Evolutionary conservation across 257 asterid species (phyloP).

Genomic region (Petunia secreta): DNA sequence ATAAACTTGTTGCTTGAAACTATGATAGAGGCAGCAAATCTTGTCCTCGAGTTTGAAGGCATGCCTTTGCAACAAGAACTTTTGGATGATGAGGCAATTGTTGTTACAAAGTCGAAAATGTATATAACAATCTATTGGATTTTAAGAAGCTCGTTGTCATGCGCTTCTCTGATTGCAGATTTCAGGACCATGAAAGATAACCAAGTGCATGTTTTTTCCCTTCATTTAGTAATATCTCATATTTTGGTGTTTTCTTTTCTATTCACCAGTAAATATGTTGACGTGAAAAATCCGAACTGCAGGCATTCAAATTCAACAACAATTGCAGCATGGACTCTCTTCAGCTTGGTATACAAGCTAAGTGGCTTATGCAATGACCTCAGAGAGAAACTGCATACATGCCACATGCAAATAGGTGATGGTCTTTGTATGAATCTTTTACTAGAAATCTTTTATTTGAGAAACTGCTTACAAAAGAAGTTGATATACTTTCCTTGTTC

Average conservation of each 20-base stretch:
- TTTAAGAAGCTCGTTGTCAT: conserved; percentile 57
- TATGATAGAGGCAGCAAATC: conserved; percentile 53
- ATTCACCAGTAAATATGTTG: conserved; percentile 20
- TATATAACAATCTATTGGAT: conserved; percentile 69
- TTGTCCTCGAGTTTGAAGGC: conserved; percentile 49
- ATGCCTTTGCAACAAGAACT: conserved; percentile 51
- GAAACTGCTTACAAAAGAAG: conserved; percentile 18
- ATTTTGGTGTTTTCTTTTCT: background rate
- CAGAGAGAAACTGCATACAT: conserved; percentile 37
- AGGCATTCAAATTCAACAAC: conserved; percentile 50
- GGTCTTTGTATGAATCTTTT: background rate
- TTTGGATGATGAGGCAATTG: conserved; percentile 42
- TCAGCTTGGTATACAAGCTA: conserved; percentile 52
- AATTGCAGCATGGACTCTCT: conserved; percentile 56
- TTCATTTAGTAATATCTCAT: conserved; percentile 30
- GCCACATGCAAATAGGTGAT: conserved; percentile 64
- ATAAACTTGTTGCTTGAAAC: conserved; percentile 49
- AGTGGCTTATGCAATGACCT: conserved; percentile 47
- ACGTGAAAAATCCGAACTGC: conserved; percentile 32
- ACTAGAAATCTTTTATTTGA: background rate
- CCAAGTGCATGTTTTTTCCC: conserved; percentile 87
- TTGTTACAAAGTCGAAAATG: conserved; percentile 45
- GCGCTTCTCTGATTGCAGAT: conserved; percentile 56
- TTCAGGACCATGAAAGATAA: conserved; percentile 49
- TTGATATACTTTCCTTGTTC: conserved; percentile 19